Percentiles rank a stretch among this genome's conserved stretches.
Conservation (phyloP, 106 monocot genomes). For the Posidonia australis region DNA sequence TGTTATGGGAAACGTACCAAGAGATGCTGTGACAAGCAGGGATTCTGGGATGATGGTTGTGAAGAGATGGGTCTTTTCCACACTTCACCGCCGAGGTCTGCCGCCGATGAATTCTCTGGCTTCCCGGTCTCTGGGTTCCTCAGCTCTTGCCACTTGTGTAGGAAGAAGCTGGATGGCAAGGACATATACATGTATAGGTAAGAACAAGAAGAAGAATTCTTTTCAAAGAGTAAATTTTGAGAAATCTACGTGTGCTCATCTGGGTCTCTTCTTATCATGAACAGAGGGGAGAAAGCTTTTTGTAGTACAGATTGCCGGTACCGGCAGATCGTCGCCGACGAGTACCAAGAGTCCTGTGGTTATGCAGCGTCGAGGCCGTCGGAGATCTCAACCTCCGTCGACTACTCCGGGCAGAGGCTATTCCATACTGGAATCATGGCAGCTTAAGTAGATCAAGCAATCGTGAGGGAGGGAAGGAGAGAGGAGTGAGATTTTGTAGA, state of each 20-base stretch:
- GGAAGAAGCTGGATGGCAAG: conserved; percentile 40
- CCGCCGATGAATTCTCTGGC: background rate
- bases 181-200: conserved; percentile 78
- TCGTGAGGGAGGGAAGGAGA: background rate
- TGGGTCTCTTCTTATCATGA: background rate
- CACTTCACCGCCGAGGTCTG: background rate
- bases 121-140: conserved; percentile 1
- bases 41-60: background rate
- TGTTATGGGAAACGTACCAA: background rate
- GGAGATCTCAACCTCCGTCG: conserved; percentile 15
- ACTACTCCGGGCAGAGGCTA: conserved; percentile 5
- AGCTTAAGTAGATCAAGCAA: background rate
- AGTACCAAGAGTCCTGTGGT: conserved; percentile 30
- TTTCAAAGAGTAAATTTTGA: background rate
- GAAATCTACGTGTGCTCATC: background rate
- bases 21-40: background rate
- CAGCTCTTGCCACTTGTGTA: conserved; percentile 39
- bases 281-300: conserved; percentile 62
- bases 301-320: conserved; percentile 64
- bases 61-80: conserved; percentile 2
- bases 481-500: background rate
- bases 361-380: conserved; percentile 16
- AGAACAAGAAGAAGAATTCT: background rate
- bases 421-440: conserved; percentile 12
- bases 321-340: conserved; percentile 43